Base-by-base conservation (phyloP, 228 moss, liverwort and hornwort species). In the Sphagnum magellanicum region DNA sequence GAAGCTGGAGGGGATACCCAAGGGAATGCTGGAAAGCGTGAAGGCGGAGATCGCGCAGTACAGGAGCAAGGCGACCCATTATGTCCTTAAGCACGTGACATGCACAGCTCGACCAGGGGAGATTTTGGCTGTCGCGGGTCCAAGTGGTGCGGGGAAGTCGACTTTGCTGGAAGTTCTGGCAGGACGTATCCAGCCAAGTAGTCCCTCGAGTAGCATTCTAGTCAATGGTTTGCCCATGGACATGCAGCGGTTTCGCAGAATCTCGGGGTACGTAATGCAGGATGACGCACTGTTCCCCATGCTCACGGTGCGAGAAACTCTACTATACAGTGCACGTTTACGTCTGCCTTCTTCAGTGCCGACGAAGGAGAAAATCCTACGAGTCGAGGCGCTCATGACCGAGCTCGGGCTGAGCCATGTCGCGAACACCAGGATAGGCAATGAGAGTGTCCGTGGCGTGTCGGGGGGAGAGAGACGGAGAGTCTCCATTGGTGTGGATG, bases 241-340 rank as follows among this genome's bases (percentile, higher is more conserved):
- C 46, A 72, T 49, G 64, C 11, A 70, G 61, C 66, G 10, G 1
- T 79, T 79, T 46, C 71, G 70, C 49, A 74, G 74, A 32, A 67
- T 79, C 6, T 79, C 79, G 7, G 79, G 79, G 0, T 79, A 79
- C 6, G 75, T 79, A 2, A 79, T 79, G 79, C 79, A 79, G 53
- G 74, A 79, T 6, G 79, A 79, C 14, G 79, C 74, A 9, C 74
- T 79, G 11, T 79, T 79, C 58, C 74, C 79, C 50, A 66, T 67
- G 10, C 74, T 79, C 51, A 79, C 79, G 9, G 75, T 79, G 5
- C 5, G 14, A 0, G 79, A 79, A 71, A 79, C 79, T 4, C 67
- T 79, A 8, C 71, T 75, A 3, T 79, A 74, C 68, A 79, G 79
- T 67, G 79, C 79, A 16, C 75, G 60, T 57, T 59, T 79, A 63